Conservation (phyloP, 257 asterid genomes). For the Solanum clarkiae region DNA sequence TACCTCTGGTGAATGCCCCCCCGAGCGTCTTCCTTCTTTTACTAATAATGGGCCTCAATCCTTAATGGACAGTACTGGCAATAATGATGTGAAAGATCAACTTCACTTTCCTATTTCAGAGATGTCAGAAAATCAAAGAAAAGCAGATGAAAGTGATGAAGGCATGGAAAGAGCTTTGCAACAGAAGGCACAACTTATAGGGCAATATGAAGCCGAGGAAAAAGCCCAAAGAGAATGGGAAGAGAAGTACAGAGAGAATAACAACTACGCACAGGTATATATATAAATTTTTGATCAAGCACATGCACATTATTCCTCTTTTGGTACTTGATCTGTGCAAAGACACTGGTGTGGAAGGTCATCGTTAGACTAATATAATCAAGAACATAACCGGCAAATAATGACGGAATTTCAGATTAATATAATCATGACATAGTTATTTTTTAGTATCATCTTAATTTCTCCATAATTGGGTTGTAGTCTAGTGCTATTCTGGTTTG, state of each 20-base stretch:
- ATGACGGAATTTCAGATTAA: neutral
- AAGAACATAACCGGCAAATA: neutral
- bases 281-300: neutral
- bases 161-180: conserved; percentile 58
- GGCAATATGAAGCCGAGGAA: conserved; percentile 58
- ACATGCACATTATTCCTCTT: neutral
- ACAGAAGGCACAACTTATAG: conserved; percentile 49
- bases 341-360: neutral
- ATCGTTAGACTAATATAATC: neutral
- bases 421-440: neutral
- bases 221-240: conserved; percentile 89
- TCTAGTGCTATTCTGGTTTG: neutral
- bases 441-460: neutral
- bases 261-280: conserved; percentile 48
- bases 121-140: conserved; percentile 15
- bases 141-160: conserved; percentile 17
- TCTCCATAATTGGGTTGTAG: neutral
- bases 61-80: conserved; percentile 9
- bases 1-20: neutral
- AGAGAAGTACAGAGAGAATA: conserved; percentile 65
- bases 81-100: conserved; percentile 19
- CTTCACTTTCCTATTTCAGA: conserved; percentile 14
- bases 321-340: neutral
- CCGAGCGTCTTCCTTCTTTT: conserved; percentile 23
- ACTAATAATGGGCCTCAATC: conserved; percentile 23